phyloP scores from a whole-genome alignment of 2,329 filamentous ascomycete species.

The Penicillium sp. region DNA sequence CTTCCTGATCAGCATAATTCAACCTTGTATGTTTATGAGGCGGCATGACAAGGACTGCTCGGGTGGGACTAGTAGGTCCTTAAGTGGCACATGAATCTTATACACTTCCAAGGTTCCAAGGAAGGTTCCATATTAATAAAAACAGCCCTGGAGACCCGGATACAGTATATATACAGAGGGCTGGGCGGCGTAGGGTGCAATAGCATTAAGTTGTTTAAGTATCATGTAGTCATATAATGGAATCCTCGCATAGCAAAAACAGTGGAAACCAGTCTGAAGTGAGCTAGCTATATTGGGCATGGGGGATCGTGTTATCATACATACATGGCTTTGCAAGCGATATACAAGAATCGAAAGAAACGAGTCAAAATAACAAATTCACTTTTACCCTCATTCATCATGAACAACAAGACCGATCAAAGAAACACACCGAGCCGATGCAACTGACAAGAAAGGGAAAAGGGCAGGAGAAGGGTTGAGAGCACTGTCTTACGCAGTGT shows the following conservation, averaged over 20 bases:
- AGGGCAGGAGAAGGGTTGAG: neutral
- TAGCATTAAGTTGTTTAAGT: neutral
- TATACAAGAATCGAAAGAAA: neutral
- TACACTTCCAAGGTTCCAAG: too few relatives aligned
- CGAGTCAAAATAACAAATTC: neutral
- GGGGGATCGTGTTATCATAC: constrained; percentile 1
- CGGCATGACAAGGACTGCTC: constrained; percentile 13
- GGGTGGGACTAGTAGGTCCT: too few relatives aligned
- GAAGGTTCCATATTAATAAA: too few relatives aligned
- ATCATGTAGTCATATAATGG: neutral
- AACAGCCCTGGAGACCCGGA: too few relatives aligned
- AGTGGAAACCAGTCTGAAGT: neutral
- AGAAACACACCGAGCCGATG: neutral
- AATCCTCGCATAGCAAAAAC: neutral
- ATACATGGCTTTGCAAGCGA: neutral
- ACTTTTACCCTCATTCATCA: neutral
- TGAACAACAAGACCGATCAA: neutral
- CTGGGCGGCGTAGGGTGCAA: too few relatives aligned
- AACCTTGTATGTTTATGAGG: constrained; percentile 51
- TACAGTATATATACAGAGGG: too few relatives aligned
- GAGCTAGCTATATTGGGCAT: neutral
- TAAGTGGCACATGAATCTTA: too few relatives aligned
- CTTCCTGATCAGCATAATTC: constrained; percentile 50
- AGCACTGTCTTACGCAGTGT: neutral
- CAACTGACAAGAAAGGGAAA: neutral